Conservation (phyloP, 768 basidiomycete genomes). For the Boletus subcaerulescens region DNA sequence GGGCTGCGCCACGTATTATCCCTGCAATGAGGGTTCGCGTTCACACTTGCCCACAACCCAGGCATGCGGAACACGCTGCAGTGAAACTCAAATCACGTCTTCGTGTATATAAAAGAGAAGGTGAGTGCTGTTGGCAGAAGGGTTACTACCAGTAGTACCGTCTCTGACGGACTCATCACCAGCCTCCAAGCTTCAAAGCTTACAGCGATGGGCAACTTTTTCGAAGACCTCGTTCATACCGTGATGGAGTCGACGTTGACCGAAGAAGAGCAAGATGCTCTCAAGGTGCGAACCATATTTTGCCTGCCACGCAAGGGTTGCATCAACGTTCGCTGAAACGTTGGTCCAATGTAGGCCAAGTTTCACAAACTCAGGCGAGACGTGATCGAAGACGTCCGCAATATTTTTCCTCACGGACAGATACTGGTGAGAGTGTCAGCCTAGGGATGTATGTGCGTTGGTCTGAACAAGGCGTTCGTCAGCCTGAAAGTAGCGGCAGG, state of each 20-base stretch:
- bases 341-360: slow-evolving; percentile 19
- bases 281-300: slow-evolving; percentile 15
- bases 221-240: slow-evolving; percentile 28
- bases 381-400: slow-evolving; percentile 27
- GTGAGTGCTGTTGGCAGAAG: too few relatives aligned
- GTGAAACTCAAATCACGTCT: not conserved
- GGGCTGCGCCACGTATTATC: not conserved
- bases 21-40: not conserved
- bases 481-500: slow-evolving; percentile 26
- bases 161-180: not conserved
- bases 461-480: not conserved
- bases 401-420: slow-evolving; percentile 28
- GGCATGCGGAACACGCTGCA: not conserved
- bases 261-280: slow-evolving; percentile 21
- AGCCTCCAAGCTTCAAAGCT: not conserved
- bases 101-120: not conserved
- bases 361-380: slow-evolving; percentile 30
- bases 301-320: too few relatives aligned
- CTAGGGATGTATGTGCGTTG: not conserved
- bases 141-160: not conserved
- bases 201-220: slow-evolving; percentile 26
- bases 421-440: slow-evolving; percentile 20
- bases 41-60: not conserved
- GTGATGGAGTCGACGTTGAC: slow-evolving; percentile 21
- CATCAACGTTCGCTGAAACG: not conserved